Conservation (phyloP, 1,284 basidiomycete genomes). For the Ganoderma lucidum region DNA sequence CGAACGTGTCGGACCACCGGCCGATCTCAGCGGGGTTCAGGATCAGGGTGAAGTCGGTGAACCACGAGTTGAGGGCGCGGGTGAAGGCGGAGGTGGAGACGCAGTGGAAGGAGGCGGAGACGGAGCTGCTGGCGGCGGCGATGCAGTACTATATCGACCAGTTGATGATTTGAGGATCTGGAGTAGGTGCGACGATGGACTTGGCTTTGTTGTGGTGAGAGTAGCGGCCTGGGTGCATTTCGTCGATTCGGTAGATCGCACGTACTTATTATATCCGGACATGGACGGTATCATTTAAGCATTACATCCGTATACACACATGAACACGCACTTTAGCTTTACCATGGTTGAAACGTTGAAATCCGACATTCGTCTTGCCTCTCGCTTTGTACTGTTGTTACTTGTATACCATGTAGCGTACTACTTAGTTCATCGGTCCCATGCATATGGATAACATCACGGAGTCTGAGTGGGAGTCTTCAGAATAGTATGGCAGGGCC, state of each 20-base stretch:
- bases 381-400: constrained; percentile 29
- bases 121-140: constrained; percentile 57
- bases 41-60: constrained; percentile 77
- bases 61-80: constrained; percentile 61
- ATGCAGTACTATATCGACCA: constrained; percentile 61
- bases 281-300: constrained; percentile 3
- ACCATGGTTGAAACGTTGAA: constrained; percentile 19
- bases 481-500: neutral
- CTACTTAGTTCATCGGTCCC: neutral
- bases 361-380: constrained; percentile 5
- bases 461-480: neutral
- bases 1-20: constrained; percentile 86
- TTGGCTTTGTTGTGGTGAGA: neutral
- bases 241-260: constrained; percentile 4
- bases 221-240: neutral
- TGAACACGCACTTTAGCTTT: neutral
- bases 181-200: neutral
- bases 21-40: constrained; percentile 85
- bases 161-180: constrained; percentile 35
- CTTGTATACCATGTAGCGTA: constrained; percentile 33
- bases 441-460: neutral
- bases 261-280: neutral
- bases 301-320: neutral
- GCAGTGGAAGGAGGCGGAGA: constrained; percentile 69
- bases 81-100: constrained; percentile 62